Evolutionary conservation across 1,139 yeast genomes (phyloP).

Genomic region (Suzukiozyma palmioleophila): DNA sequence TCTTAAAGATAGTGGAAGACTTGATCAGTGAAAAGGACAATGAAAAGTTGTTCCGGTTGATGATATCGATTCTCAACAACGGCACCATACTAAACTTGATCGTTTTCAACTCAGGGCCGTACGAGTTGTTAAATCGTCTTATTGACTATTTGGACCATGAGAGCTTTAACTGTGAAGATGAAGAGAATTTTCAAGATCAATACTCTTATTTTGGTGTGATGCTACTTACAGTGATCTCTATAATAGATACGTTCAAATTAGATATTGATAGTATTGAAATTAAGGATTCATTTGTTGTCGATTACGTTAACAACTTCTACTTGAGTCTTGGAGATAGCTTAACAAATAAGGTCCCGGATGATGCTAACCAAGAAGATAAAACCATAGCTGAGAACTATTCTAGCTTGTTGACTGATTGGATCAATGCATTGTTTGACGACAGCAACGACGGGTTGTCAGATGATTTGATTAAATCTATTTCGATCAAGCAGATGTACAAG

Average conservation of each 20-base stretch:
- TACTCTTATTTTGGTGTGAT: conserved; percentile 65
- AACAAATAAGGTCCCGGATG: conserved; percentile 15
- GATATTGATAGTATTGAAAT: conserved; percentile 22
- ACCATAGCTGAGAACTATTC: conserved; percentile 34
- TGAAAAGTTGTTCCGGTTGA: conserved; percentile 46
- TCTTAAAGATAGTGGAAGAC: conserved; percentile 31
- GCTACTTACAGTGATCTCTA: conserved; percentile 45
- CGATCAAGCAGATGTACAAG: conserved; percentile 63
- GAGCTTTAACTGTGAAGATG: conserved; percentile 31
- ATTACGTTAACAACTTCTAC: conserved; percentile 32
- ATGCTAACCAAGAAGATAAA: conserved; percentile 23
- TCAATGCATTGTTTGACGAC: conserved; percentile 69
- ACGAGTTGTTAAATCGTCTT: conserved; percentile 21
- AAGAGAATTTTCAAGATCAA: conserved; percentile 57
- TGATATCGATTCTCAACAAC: conserved; percentile 42
- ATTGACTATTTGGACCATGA: conserved; percentile 33
- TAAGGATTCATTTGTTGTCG: conserved; percentile 29
- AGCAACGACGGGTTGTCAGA: conserved; percentile 80
- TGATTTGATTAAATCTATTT: conserved; percentile 63
- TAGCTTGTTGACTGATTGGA: conserved; percentile 68
- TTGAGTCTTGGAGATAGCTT: conserved; percentile 30
- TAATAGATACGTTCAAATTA: conserved; percentile 43
- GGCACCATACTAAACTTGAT: conserved; percentile 40
- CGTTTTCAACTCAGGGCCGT: conserved; percentile 27
- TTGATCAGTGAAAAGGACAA: conserved; percentile 36